A percentile compares a stretch with the other conserved stretches of the same genome.
These are phyloP conservation scores for Aspergillus felis DNA, from an alignment of 2,329 filamentous ascomycete genomes.

Conservation along the genomic window DNA sequence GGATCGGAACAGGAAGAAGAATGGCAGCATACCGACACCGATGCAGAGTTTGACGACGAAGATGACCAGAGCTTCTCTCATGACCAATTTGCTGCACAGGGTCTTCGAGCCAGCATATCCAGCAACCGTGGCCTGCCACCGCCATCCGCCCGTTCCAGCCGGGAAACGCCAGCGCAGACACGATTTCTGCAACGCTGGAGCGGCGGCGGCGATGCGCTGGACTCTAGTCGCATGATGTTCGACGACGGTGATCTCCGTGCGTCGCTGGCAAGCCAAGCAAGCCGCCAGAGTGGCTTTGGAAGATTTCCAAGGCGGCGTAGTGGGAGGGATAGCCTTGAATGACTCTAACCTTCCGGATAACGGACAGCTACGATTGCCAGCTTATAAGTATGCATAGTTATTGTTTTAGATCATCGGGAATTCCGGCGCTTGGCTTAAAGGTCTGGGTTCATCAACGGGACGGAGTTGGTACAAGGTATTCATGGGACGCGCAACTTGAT, in stretches of 20 bases:
- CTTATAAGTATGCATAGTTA: neutral
- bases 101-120: constrained; percentile 31
- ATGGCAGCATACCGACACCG: constrained; percentile 76
- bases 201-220: constrained; percentile 33
- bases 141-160: constrained; percentile 20
- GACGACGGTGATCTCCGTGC: constrained; percentile 34
- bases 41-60: constrained; percentile 55
- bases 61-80: constrained; percentile 30
- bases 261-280: constrained; percentile 30
- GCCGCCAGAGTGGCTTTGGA: constrained; percentile 31
- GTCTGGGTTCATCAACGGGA: neutral
- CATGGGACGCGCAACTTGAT: neutral
- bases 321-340: constrained; percentile 53
- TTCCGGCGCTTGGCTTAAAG: neutral
- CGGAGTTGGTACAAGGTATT: neutral
- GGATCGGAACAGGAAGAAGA: constrained; percentile 49
- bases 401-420: neutral
- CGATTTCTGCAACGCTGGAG: constrained; percentile 38
- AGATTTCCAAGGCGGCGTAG: constrained; percentile 38
- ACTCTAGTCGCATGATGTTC: constrained; percentile 32
- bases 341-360: constrained; percentile 2
- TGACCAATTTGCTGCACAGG: constrained; percentile 22
- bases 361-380: neutral
- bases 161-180: constrained; percentile 39
- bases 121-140: constrained; percentile 30